Evolutionary conservation across 192 early-diverging fungal genomes (phyloP), one percentile per base, ranked within the genome.

Genomic region (Coemansia sp.): DNA sequence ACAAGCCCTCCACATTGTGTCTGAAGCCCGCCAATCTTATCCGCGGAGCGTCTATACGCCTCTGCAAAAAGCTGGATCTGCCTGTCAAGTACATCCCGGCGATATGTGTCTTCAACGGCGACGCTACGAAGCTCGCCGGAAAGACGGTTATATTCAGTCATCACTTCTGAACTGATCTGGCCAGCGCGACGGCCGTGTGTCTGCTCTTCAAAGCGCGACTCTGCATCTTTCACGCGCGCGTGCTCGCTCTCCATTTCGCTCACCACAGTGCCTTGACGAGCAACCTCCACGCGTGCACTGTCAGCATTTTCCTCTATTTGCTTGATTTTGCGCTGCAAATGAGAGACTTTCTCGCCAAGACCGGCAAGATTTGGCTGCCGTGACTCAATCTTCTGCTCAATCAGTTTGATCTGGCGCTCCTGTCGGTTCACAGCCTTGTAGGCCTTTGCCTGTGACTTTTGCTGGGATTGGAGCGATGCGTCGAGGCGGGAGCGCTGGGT

Each of bases 371-470:
- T 62, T 17, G 84, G 76, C 66, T 75, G 70, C 60, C 87, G 77
- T 4, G 89, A 85, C 54, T 92, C 90, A 19, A 95, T 81, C 44
- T 90, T 90, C 46, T 88, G 89, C 64, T 89, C 89, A 1, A 87
- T 82, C 12, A 89, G 88, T 63, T 88, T 87, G 40, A 95, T 87
- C 14, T 88, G 84, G 56, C 89, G 86, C 72, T 98, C 95, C 60
- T 83, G 74, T 51, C 89, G 85, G 68, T 88, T 77, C 12, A 89
- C 77, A 5, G 94, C 88, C 71, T 90, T 88, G 77, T 89, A 90
- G 7, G 87, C 79, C 43, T 86, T 72, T 13, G 93, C 95, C 46
- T 91, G 88, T 43, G 60, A 17, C 72, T 90, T 87, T 63, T 90
- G 88, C 75, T 89, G 88, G 12, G 90, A 84, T 37, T 83, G 83